Evolutionary conservation across 768 basidiomycete species (phyloP).

Genomic region (Rhizopogon rudus): DNA sequence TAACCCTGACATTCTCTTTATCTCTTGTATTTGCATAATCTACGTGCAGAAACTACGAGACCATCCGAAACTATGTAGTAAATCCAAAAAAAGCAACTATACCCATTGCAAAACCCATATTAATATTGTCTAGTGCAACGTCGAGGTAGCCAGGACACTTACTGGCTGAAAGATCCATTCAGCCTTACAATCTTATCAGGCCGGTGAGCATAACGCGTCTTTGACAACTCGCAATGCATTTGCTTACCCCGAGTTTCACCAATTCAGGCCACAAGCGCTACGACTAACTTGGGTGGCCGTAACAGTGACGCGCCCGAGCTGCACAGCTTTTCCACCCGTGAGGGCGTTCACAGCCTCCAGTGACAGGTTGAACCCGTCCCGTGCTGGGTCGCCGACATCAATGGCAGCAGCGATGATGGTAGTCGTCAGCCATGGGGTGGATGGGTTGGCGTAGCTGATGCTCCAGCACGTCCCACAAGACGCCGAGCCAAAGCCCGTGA

Average conservation of each 20-base stretch:
- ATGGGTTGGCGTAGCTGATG: slow-evolving; percentile 38
- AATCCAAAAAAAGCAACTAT: no score
- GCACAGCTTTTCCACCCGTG: slow-evolving; percentile 23
- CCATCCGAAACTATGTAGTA: no score
- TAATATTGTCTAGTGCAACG: not conserved
- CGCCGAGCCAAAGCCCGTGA: slow-evolving; percentile 46
- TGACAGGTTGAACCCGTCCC: slow-evolving; percentile 33
- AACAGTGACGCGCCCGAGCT: slow-evolving; percentile 22
- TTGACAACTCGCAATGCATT: not conserved
- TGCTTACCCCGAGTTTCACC: not conserved
- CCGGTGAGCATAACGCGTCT: not conserved
- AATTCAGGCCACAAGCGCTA: slow-evolving; percentile 9
- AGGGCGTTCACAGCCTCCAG: slow-evolving; percentile 31
- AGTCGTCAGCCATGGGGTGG: slow-evolving; percentile 19
- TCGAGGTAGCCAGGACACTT: not conserved
- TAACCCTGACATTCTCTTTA: no score
- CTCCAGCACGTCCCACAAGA: slow-evolving; percentile 60
- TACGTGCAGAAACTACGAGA: no score
- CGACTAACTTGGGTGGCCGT: slow-evolving; percentile 14
- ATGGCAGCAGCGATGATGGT: slow-evolving; percentile 49
- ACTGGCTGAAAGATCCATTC: not conserved
- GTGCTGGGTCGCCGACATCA: slow-evolving; percentile 33
- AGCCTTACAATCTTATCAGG: not conserved
- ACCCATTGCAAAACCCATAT: no score
- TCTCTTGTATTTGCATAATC: no score